phyloP scores from a whole-genome alignment of 257 asterid species.

The Solanum commersonii region DNA sequence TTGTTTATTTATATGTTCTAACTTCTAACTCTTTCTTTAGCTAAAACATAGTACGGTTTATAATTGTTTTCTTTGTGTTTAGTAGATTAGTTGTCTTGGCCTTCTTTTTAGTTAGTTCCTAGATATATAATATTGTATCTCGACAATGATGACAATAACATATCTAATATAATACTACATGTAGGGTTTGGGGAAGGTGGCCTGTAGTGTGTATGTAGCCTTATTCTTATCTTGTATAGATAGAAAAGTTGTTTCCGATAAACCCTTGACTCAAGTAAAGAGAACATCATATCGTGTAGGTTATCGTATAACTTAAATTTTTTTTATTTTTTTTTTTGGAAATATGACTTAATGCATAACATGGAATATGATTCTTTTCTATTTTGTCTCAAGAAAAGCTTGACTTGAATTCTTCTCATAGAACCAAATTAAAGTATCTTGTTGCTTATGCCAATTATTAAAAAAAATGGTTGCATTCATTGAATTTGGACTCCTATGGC shows the following conservation, averaged over 20 bases:
- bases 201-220: not conserved
- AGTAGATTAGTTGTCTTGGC: not conserved
- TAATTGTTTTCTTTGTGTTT: not conserved
- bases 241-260: accelerated
- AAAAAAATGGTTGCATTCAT: slow-evolving; percentile 10
- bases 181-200: not conserved
- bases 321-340: too few species aligned
- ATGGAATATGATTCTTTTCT: slow-evolving; percentile 2
- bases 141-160: not conserved
- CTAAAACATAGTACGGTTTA: not conserved
- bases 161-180: not conserved
- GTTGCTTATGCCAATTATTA: not conserved
- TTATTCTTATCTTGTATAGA: not conserved
- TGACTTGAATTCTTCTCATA: slow-evolving; percentile 21
- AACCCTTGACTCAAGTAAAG: not conserved
- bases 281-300: not conserved
- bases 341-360: not conserved
- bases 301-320: too few species aligned
- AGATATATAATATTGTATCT: not conserved
- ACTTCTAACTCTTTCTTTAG: not conserved
- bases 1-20: not conserved
- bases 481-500: slow-evolving; percentile 11
- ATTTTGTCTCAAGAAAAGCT: slow-evolving; percentile 11
- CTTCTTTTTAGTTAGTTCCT: not conserved
- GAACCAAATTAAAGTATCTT: not conserved